Base-by-base conservation (phyloP, 805 yeast species). In the Hanseniaspora taiwanica region DNA sequence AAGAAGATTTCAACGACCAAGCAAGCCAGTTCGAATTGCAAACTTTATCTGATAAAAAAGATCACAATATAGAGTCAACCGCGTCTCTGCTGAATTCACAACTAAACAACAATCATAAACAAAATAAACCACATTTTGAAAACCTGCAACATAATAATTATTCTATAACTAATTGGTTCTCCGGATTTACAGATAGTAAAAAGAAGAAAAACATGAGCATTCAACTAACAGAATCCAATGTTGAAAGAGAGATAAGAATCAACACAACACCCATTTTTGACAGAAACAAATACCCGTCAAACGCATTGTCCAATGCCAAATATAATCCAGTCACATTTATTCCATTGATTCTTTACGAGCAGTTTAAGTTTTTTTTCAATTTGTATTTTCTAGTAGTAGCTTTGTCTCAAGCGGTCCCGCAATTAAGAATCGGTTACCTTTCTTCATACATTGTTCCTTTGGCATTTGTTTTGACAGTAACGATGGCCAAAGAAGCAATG, bases 281-380 rank as follows among this genome's bases (percentile, higher is more conserved):
- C 36, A 53, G 51, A 37, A 53, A 56, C 37, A 56, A 50, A 37
- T 65, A 63, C 42, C 65, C 91, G 1, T 62, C 84, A 10, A 91
- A 91, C 57, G 83, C 91, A 6, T 72, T 91, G 12, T 82, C 94
- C 36, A 91, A 91, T 60, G 97, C 98, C 18, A 89, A 87, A 60
- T 91, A 91, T 62, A 83, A 83, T 50, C 83, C 91, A 2, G 56
- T 85, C 27, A 77, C 94, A 1, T 91, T 91, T 53, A 62, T 91
- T 8, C 99, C 99, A 3, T 69, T 84, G 34, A 76, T 91, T 40
- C 69, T 91, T 23, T 93, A 82, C 59, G 96, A 89, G 57, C 99
- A 91, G 66, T 91, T 91, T 75, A 86, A 87, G 64, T 89, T 91
- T 59, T 91, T 91, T 62, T 91, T 86, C 70, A 91, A 91, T 60